A percentile compares a stretch with the other conserved stretches of the same genome.
These are phyloP conservation scores for Nemania serpens DNA, from an alignment of 2,329 filamentous ascomycete genomes.

Conservation along the genomic window DNA sequence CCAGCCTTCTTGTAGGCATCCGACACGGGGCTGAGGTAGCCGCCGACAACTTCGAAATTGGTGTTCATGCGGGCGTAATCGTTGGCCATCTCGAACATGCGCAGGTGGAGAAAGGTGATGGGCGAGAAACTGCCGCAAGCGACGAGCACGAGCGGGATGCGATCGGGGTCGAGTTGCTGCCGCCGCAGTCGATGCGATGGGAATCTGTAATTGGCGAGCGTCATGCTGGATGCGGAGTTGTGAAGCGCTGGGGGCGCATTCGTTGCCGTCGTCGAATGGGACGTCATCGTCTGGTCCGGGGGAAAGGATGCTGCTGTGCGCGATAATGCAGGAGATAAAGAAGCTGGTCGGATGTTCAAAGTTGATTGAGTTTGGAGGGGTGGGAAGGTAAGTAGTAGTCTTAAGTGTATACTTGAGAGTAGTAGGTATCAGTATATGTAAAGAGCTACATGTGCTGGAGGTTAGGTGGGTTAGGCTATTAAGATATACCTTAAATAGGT, in stretches of 20 bases:
- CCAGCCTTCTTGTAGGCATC: conserved; percentile 77
- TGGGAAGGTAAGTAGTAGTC: neutral
- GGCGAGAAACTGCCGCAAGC: conserved; percentile 76
- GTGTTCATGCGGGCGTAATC: conserved; percentile 78
- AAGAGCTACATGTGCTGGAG: too few relatives aligned
- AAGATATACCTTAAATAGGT: too few relatives aligned
- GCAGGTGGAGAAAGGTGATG: conserved; percentile 75
- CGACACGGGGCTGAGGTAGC: conserved; percentile 70
- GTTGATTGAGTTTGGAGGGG: neutral
- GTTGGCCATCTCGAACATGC: conserved; percentile 81
- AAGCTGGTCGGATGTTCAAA: neutral
- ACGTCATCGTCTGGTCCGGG: conserved; percentile 26
- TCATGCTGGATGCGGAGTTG: conserved; percentile 37
- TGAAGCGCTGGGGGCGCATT: neutral
- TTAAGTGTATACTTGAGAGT: too few relatives aligned
- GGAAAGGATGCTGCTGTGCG: neutral
- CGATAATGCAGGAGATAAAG: neutral
- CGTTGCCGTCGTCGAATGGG: conserved; percentile 14
- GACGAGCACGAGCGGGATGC: conserved; percentile 68
- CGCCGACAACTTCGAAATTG: conserved; percentile 83
- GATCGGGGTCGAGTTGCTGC: conserved; percentile 58
- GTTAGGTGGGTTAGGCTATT: too few relatives aligned
- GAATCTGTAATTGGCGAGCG: conserved; percentile 58
- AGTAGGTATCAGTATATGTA: too few relatives aligned
- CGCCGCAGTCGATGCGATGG: conserved; percentile 63